Conservation (phyloP, 148 eudicot species). For the Chenopodium suecicum region DNA sequence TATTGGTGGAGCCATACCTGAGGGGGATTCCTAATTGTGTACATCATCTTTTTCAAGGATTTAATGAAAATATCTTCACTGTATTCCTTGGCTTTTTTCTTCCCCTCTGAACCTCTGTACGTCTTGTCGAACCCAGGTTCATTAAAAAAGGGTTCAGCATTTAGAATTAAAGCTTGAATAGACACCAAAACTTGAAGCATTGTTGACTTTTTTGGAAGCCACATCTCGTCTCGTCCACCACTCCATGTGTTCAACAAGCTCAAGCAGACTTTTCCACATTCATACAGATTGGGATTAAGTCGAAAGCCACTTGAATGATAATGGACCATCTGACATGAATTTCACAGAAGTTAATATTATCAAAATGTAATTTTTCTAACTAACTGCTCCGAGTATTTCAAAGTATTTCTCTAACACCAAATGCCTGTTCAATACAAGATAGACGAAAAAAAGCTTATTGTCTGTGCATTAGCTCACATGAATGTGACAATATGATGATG, state of each 20-base stretch:
- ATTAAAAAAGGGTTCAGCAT: conserved; percentile 75
- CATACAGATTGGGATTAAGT: conserved; percentile 78
- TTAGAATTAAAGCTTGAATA: conserved; percentile 78
- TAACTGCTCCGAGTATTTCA: neutral
- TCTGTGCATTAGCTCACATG: neutral
- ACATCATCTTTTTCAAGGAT: conserved; percentile 69
- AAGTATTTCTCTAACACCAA: neutral
- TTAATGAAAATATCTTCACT: conserved; percentile 57
- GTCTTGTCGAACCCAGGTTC: conserved; percentile 68
- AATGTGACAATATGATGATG: neutral
- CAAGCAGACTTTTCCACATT: conserved; percentile 88
- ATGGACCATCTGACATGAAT: conserved; percentile 54
- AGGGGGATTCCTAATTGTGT: conserved; percentile 67
- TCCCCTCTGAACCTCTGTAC: conserved; percentile 40
- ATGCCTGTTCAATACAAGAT: neutral
- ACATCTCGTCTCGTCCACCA: conserved; percentile 62
- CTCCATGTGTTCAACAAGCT: conserved; percentile 89
- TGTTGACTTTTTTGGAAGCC: conserved; percentile 75
- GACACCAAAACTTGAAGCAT: conserved; percentile 92
- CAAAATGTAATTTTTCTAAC: neutral
- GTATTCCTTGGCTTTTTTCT: conserved; percentile 46
- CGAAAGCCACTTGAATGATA: conserved; percentile 83
- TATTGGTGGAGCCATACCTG: conserved; percentile 43
- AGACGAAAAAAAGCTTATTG: neutral
- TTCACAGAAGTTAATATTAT: neutral